These are phyloP conservation scores for Paramarasmius palmivorus DNA, from an alignment of 1,284 basidiomycete genomes.

Conservation along the genomic window DNA sequence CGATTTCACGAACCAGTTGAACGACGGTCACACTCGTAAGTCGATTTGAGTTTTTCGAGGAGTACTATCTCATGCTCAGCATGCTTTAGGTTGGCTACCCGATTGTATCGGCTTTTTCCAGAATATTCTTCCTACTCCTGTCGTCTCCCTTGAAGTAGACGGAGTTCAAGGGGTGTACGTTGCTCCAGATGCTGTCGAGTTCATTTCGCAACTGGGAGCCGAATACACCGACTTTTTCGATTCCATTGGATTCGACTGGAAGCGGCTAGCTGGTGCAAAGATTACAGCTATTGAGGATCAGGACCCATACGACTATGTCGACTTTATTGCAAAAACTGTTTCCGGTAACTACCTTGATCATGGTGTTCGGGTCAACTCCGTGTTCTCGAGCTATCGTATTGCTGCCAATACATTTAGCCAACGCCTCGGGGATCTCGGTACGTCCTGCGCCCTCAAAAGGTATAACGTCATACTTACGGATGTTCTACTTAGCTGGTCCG, in stretches of 20 bases:
- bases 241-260: constrained; percentile 54
- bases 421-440: constrained; percentile 40
- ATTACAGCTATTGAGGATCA: constrained; percentile 56
- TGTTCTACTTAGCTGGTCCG: constrained; percentile 45
- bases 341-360: constrained; percentile 67
- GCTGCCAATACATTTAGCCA: constrained; percentile 48
- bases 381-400: constrained; percentile 61
- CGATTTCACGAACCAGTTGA: constrained; percentile 55
- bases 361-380: constrained; percentile 63
- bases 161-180: constrained; percentile 57
- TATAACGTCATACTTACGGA: background rate
- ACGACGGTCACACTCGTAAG: constrained; percentile 67
- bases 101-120: constrained; percentile 59
- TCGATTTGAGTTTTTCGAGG: constrained; percentile 6
- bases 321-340: constrained; percentile 54
- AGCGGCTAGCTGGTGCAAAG: constrained; percentile 59
- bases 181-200: constrained; percentile 54
- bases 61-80: background rate
- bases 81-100: constrained; percentile 52
- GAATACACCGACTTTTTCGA: constrained; percentile 51
- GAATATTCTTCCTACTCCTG: constrained; percentile 58
- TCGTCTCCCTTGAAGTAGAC: constrained; percentile 53
- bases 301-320: constrained; percentile 57
- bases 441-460: background rate
- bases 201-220: constrained; percentile 45